phyloP scores from a whole-genome alignment of 2,329 filamentous ascomycete species.

The Trichophyton rubrum region DNA sequence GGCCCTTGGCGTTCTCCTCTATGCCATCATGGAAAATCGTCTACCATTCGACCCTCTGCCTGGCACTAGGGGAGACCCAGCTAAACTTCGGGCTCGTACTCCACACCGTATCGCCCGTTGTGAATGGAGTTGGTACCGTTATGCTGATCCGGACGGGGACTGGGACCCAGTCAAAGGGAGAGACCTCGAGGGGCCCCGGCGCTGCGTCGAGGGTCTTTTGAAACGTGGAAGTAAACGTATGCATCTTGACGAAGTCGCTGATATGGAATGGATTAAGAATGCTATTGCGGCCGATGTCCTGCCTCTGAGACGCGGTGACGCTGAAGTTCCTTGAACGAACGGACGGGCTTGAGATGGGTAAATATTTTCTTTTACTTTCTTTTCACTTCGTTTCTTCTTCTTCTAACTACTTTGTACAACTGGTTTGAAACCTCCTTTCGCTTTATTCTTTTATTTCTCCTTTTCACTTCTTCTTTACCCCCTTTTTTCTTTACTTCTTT shows the following conservation, averaged over 20 bases:
- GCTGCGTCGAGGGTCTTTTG: slow-evolving; percentile 70
- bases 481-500: background rate
- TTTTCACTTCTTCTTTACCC: background rate
- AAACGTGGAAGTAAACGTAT: slow-evolving; percentile 71
- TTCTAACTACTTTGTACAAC: background rate
- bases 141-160: slow-evolving; percentile 70
- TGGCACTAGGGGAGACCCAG: slow-evolving; percentile 56
- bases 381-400: background rate
- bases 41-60: slow-evolving; percentile 86
- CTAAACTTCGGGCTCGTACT: slow-evolving; percentile 65
- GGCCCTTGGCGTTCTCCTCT: slow-evolving; percentile 86
- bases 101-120: slow-evolving; percentile 90
- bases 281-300: slow-evolving; percentile 54
- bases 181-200: slow-evolving; percentile 61
- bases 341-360: background rate
- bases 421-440: background rate
- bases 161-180: slow-evolving; percentile 59
- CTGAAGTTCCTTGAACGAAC: slow-evolving; percentile 34
- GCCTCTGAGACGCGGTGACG: slow-evolving; percentile 42
- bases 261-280: slow-evolving; percentile 60
- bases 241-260: slow-evolving; percentile 59
- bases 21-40: slow-evolving; percentile 84
- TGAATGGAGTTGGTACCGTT: slow-evolving; percentile 91
- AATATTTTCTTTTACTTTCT: background rate
- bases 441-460: background rate